phyloP scores from a whole-genome alignment of 495 filamentous ascomycete genomes.

The Pyrenula aspistea region DNA sequence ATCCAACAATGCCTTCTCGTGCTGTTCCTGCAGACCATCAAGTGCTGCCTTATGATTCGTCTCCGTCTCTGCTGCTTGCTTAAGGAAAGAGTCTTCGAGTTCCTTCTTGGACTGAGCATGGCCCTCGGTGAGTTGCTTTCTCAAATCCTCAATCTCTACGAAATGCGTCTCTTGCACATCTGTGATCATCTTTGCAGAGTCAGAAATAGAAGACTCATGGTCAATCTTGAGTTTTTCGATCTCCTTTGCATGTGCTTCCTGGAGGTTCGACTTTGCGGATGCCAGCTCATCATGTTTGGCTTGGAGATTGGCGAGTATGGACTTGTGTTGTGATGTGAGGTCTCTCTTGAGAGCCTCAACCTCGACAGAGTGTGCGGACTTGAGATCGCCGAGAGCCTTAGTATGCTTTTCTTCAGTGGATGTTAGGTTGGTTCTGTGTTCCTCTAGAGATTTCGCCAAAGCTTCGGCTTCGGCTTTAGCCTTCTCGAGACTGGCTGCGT shows the following conservation, averaged over 20 bases:
- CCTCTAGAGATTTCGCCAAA: background rate
- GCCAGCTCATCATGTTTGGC: slow-evolving; percentile 26
- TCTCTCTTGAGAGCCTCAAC: slow-evolving; percentile 26
- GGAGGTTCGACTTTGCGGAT: slow-evolving; percentile 20
- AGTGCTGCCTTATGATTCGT: slow-evolving; percentile 3
- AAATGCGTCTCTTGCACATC: slow-evolving; percentile 21
- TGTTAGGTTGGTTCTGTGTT: background rate
- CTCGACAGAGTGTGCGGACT: slow-evolving; percentile 24
- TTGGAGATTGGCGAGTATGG: slow-evolving; percentile 17
- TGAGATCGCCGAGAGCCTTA: slow-evolving; percentile 7
- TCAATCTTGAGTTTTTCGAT: slow-evolving; percentile 24
- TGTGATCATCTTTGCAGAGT: slow-evolving; percentile 19
- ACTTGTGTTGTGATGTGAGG: slow-evolving; percentile 6
- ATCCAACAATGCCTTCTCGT: background rate
- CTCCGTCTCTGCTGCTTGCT: slow-evolving; percentile 25
- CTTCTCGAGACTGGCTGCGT: background rate
- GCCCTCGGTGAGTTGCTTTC: slow-evolving; percentile 22
- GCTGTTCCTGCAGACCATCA: background rate
- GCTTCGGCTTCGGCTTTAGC: background rate
- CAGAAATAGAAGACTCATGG: slow-evolving; percentile 20
- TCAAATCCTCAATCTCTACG: slow-evolving; percentile 22
- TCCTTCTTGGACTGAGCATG: slow-evolving; percentile 22
- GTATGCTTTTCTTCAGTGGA: background rate
- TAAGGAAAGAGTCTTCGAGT: slow-evolving; percentile 17
- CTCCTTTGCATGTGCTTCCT: slow-evolving; percentile 20